These are phyloP conservation scores for Astragalus glycyphyllos DNA, from an alignment of 306 rosid species.

Conservation along the genomic window DNA sequence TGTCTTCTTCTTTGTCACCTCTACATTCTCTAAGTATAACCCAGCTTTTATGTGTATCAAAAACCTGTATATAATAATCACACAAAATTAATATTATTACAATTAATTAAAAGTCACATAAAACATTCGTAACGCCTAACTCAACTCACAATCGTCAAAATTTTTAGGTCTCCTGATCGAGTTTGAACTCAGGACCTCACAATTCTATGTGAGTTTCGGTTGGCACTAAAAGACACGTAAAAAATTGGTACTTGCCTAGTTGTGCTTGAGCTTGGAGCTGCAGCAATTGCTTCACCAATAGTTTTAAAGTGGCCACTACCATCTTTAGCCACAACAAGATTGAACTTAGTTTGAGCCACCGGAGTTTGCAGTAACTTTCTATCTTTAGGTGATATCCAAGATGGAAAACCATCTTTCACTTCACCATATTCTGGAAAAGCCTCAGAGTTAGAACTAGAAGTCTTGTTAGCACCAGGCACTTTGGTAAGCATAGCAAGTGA, in stretches of 20 bases:
- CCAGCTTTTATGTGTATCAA: constrained; percentile 81
- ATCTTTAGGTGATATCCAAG: constrained; percentile 63
- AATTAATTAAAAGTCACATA: background rate
- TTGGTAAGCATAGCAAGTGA: constrained; percentile 73
- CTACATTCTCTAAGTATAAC: constrained; percentile 88
- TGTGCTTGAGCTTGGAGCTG: constrained; percentile 82
- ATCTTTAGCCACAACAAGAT: constrained; percentile 84
- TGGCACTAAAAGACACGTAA: too few relatives aligned
- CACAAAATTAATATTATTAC: background rate
- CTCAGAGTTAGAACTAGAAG: constrained; percentile 22
- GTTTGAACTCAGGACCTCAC: too few relatives aligned
- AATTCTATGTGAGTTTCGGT: too few relatives aligned
- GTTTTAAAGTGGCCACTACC: constrained; percentile 80
- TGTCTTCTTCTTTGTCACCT: constrained; percentile 65
- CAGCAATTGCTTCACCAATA: constrained; percentile 65
- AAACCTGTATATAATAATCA: constrained; percentile 51
- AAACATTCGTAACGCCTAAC: too few relatives aligned
- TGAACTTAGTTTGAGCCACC: constrained; percentile 49
- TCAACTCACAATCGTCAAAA: too few relatives aligned
- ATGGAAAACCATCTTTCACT: constrained; percentile 62
- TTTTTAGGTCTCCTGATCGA: too few relatives aligned
- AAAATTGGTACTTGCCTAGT: constrained; percentile 56
- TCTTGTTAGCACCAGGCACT: constrained; percentile 47
- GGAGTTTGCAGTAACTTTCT: constrained; percentile 61
- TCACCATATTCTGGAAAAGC: constrained; percentile 60